A percentile compares a stretch with the other conserved stretches of the same genome.
phyloP scores from a whole-genome alignment of 1,284 basidiomycete species.

The Apiotrichum akiyoshidainum region DNA sequence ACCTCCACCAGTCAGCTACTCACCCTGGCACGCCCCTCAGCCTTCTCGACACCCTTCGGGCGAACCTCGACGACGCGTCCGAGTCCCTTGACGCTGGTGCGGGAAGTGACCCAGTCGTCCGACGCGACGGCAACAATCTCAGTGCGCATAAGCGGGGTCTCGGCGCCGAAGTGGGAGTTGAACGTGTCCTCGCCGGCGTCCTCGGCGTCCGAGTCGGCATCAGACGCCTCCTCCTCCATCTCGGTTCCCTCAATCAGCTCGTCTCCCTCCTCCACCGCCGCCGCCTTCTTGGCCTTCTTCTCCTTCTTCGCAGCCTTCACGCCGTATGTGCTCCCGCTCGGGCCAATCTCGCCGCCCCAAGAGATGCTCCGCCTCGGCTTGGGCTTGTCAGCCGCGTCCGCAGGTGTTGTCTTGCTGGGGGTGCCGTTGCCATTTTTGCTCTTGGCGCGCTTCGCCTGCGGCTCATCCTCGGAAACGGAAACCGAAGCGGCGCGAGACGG shows the following conservation, averaged over 20 bases:
- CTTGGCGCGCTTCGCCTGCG: conserved; percentile 2
- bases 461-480: conserved; percentile 3
- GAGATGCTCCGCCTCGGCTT: conserved; percentile 42
- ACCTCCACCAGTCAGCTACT: conserved; percentile 20
- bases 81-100: conserved; percentile 45
- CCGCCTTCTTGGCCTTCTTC: conserved; percentile 19
- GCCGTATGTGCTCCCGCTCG: conserved; percentile 43
- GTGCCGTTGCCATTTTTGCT: neutral
- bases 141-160: conserved; percentile 32
- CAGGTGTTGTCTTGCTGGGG: neutral
- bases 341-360: conserved; percentile 48
- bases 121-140: conserved; percentile 25
- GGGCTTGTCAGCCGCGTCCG: conserved; percentile 3
- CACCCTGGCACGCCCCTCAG: conserved; percentile 37
- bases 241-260: conserved; percentile 11
- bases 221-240: conserved; percentile 14
- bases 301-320: conserved; percentile 9
- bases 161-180: conserved; percentile 46
- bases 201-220: conserved; percentile 28
- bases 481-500: neutral
- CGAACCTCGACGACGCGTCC: conserved; percentile 58
- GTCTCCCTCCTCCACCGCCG: conserved; percentile 13
- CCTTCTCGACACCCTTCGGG: conserved; percentile 50
- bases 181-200: conserved; percentile 39
- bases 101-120: conserved; percentile 35